Percentiles rank a stretch among this genome's conserved stretches.
Evolutionary conservation across 108 stramenopile species (phyloP).

Genomic region (Conticribra guillardii): DNA sequence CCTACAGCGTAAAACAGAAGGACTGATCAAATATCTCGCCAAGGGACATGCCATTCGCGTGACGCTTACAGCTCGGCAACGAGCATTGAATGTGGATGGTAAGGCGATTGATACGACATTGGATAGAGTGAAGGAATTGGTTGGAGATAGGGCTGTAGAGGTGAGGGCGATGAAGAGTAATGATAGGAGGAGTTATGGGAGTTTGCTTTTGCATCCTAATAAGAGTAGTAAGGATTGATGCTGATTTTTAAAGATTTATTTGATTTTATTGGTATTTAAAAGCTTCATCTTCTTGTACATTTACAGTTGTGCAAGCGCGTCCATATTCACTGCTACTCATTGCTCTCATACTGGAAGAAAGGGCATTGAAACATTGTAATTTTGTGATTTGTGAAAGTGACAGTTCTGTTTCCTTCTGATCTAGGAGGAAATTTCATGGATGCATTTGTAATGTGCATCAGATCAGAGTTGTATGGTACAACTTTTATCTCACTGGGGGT

Average conservation of each 20-base stretch:
- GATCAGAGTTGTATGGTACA: too few species aligned
- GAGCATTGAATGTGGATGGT: conserved; percentile 48
- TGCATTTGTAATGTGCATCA: too few species aligned
- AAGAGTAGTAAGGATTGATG: background rate
- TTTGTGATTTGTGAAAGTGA: too few species aligned
- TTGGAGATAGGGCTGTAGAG: conserved; percentile 54
- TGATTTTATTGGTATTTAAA: background rate
- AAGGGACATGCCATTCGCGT: conserved; percentile 71
- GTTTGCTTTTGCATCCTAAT: conserved; percentile 43
- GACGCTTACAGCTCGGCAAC: conserved; percentile 55
- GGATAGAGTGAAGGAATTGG: conserved; percentile 51
- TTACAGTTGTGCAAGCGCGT: background rate
- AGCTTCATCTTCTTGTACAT: too few species aligned
- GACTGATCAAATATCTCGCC: conserved; percentile 53
- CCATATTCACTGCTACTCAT: too few species aligned
- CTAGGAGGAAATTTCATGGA: too few species aligned
- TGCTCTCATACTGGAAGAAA: too few species aligned
- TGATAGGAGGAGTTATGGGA: conserved; percentile 30
- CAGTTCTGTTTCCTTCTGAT: too few species aligned
- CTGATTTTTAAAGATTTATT: background rate
- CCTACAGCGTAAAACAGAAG: conserved; percentile 56
- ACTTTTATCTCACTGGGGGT: too few species aligned
- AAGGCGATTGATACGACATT: conserved; percentile 56
- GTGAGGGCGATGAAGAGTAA: conserved; percentile 45
- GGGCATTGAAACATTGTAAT: too few species aligned